Percentiles rank a stretch among this genome's conserved stretches.
Evolutionary conservation across 805 yeast genomes (phyloP).

Genomic region (Wickerhamomyces canadensis): DNA sequence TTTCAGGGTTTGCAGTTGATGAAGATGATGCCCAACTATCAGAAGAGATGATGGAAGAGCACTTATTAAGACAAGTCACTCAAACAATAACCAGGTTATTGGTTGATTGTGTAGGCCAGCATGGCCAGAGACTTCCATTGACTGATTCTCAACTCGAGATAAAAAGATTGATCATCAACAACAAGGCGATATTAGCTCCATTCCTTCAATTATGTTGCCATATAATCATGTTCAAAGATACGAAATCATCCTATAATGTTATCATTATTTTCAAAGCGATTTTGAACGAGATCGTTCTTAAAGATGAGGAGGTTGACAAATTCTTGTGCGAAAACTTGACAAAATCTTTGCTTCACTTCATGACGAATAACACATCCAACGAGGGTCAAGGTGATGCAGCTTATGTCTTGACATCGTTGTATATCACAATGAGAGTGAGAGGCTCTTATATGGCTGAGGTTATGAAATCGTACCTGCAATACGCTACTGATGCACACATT

Average conservation of each 20-base stretch:
- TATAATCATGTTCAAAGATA: slow-evolving; percentile 77
- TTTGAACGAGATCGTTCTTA: slow-evolving; percentile 59
- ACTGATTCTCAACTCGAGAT: slow-evolving; percentile 60
- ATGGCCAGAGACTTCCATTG: slow-evolving; percentile 37
- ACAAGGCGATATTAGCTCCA: slow-evolving; percentile 68
- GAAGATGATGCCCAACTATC: slow-evolving; percentile 72
- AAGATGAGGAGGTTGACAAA: slow-evolving; percentile 73
- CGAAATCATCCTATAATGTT: slow-evolving; percentile 89
- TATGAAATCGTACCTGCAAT: slow-evolving; percentile 48
- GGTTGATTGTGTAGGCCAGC: slow-evolving; percentile 84
- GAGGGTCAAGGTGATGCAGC: slow-evolving; percentile 92
- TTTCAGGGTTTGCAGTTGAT: slow-evolving; percentile 32
- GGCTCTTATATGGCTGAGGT: slow-evolving; percentile 64
- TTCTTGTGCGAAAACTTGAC: slow-evolving; percentile 51
- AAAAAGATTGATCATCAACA: slow-evolving; percentile 58
- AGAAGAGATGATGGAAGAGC: slow-evolving; percentile 99
- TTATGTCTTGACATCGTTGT: slow-evolving; percentile 76
- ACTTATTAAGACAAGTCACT: slow-evolving; percentile 84
- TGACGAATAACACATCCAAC: slow-evolving; percentile 68
- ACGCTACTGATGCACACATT: slow-evolving; percentile 50
- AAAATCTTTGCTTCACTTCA: slow-evolving; percentile 60
- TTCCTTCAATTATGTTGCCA: slow-evolving; percentile 70
- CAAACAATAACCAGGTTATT: slow-evolving; percentile 84
- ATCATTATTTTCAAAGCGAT: slow-evolving; percentile 74
- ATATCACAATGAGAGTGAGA: slow-evolving; percentile 65